phyloP scores from a whole-genome alignment of 192 early-diverging fungal species.

The Coemansia sp. region DNA sequence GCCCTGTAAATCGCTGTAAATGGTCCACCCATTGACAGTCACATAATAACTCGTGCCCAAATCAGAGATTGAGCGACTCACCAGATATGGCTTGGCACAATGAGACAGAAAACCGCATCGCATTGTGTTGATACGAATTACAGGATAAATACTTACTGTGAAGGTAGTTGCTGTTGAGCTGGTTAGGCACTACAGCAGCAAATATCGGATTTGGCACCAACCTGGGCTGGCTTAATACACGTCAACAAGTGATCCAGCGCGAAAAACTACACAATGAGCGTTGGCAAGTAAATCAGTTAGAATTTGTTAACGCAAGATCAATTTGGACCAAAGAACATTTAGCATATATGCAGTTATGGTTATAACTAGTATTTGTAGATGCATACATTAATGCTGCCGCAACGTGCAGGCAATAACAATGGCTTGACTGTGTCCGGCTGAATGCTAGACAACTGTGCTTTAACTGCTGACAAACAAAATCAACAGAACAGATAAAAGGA shows the following conservation, averaged over 20 bases:
- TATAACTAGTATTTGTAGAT: neutral
- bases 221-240: slow-evolving; percentile 3
- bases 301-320: too few species aligned
- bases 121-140: neutral
- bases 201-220: neutral
- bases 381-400: neutral
- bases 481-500: slow-evolving; percentile 1
- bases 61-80: neutral
- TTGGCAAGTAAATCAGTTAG: neutral
- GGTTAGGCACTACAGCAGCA: neutral
- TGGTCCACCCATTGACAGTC: too few species aligned
- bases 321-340: neutral
- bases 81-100: neutral
- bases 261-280: neutral
- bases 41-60: neutral
- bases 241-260: neutral
- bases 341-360: neutral
- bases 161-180: slow-evolving; percentile 1
- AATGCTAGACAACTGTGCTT: neutral
- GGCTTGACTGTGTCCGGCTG: neutral
- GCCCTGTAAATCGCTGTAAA: too few species aligned
- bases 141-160: neutral
- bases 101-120: neutral
- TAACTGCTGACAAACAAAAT: neutral
- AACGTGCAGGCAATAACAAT: neutral